These are phyloP conservation scores for Rhizoctonia solani DNA, from an alignment of 1,284 basidiomycete genomes.

Conservation along the genomic window DNA sequence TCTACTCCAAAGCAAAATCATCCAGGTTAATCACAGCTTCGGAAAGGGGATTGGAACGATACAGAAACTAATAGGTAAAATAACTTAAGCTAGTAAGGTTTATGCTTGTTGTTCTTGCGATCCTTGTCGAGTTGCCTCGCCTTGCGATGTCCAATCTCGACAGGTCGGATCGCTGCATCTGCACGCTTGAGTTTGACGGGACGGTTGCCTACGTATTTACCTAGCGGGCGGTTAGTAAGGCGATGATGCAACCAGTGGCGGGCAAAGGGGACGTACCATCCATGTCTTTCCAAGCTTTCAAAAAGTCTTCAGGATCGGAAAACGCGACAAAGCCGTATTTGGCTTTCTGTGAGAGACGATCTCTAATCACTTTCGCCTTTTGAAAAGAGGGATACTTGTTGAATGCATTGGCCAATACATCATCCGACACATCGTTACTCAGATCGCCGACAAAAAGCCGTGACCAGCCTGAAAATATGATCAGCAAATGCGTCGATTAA, in stretches of 20 bases:
- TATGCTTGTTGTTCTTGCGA: constrained; percentile 71
- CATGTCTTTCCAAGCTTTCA: constrained; percentile 99
- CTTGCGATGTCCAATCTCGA: constrained; percentile 91
- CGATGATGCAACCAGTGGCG: neutral
- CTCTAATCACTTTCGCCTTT: constrained; percentile 93
- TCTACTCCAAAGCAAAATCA: neutral
- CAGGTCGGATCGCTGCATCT: constrained; percentile 80
- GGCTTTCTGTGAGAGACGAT: constrained; percentile 88
- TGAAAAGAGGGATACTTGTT: constrained; percentile 89
- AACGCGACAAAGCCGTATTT: constrained; percentile 98
- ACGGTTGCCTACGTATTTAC: constrained; percentile 95
- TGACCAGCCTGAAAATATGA: constrained; percentile 78
- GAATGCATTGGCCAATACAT: constrained; percentile 90
- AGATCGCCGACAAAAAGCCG: constrained; percentile 97
- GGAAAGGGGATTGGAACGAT: constrained; percentile 14
- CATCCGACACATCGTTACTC: constrained; percentile 97
- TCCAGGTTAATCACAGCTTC: constrained; percentile 22
- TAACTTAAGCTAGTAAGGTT: constrained; percentile 65
- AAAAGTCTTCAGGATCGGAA: constrained; percentile 97
- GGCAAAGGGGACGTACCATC: constrained; percentile 66
- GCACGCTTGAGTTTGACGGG: constrained; percentile 92
- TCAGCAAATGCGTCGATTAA: constrained; percentile 15
- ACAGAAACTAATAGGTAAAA: constrained; percentile 19
- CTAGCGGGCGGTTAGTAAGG: constrained; percentile 49
- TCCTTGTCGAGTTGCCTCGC: constrained; percentile 80